Percentiles rank a stretch among this genome's conserved stretches.
phyloP scores from a whole-genome alignment of 148 eudicot species.

The Linanthus parryae region DNA sequence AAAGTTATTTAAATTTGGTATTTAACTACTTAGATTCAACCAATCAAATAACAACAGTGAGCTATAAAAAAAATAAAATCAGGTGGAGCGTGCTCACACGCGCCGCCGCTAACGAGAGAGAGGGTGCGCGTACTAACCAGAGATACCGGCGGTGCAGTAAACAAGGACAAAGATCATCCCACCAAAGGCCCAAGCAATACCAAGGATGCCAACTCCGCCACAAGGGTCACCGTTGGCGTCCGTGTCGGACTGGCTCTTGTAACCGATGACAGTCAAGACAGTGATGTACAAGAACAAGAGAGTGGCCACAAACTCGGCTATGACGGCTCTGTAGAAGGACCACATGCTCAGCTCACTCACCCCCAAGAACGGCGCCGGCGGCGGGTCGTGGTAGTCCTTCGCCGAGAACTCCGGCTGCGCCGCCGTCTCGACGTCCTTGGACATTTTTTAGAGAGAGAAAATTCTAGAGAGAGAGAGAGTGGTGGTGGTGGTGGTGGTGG shows the following conservation, averaged over 20 bases:
- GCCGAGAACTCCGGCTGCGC: conserved; percentile 36
- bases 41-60: no score
- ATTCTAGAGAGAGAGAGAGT: neutral
- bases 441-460: conserved; percentile 17
- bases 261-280: conserved; percentile 59
- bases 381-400: conserved; percentile 76
- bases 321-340: conserved; percentile 63
- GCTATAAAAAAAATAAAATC: no score
- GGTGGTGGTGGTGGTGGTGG: neutral
- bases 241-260: conserved; percentile 33
- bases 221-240: conserved; percentile 21
- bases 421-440: conserved; percentile 40
- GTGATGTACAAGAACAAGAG: conserved; percentile 62
- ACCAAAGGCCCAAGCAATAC: conserved; percentile 83
- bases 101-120: no score
- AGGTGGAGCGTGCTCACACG: no score
- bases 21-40: no score
- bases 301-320: conserved; percentile 69
- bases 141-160: conserved; percentile 86
- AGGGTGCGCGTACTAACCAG: conserved; percentile 48
- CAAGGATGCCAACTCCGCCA: conserved; percentile 71
- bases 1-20: no score
- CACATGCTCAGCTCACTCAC: conserved; percentile 43
- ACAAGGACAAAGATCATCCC: conserved; percentile 85
- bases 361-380: conserved; percentile 48